Evolutionary conservation across 164 flowering plant species (phyloP), one percentile per base, ranked within the genome.

Genomic region (Euptelea pleiosperma): DNA sequence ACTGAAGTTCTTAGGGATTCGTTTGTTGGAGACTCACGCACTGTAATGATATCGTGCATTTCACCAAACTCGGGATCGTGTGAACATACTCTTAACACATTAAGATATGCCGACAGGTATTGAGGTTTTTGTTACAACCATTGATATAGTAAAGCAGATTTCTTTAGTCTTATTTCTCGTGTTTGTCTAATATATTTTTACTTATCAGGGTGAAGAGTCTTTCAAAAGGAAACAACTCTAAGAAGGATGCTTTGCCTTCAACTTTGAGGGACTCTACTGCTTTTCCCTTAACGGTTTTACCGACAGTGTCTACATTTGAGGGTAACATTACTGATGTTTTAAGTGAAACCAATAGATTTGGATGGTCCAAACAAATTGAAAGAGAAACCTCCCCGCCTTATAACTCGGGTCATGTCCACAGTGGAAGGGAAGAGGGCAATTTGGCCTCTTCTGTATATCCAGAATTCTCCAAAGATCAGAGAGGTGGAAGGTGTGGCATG

Each of bases 81-180:
- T 69, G 98, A 91, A 57, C 98, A 91, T 61, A 86, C 96, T 29
- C 80, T 91, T 31, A 91, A 91, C 75, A 91, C 98, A 3, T 72
- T 91, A 55, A 78, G 98, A 86, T 91, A 91, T 73, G 96, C 98
- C 61, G 98, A 91, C 78, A 88, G 98, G 98, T 91, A 42, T 50
- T 14, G 26, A 49, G 6, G n/a, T n/a, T 18, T 35, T 39, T 25
- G 16, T 37, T 7, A 48, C 2, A 28, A 26, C 10, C 16, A 9
- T 1, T 29, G 6, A 9, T 50, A 3, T 30, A 30, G 21, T n/a
- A n/a, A n/a, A n/a, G n/a, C n/a, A n/a, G n/a, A n/a, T n/a, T n/a
- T n/a, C n/a, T n/a, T n/a, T n/a, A n/a, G n/a, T n/a, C n/a, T n/a
- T n/a, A n/a, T n/a, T n/a, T n/a, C n/a, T n/a, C n/a, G n/a, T n/a